Percentiles rank a stretch among this genome's conserved stretches.
phyloP scores from a whole-genome alignment of 2,329 filamentous ascomycete species.

The Penicillium sp. region DNA sequence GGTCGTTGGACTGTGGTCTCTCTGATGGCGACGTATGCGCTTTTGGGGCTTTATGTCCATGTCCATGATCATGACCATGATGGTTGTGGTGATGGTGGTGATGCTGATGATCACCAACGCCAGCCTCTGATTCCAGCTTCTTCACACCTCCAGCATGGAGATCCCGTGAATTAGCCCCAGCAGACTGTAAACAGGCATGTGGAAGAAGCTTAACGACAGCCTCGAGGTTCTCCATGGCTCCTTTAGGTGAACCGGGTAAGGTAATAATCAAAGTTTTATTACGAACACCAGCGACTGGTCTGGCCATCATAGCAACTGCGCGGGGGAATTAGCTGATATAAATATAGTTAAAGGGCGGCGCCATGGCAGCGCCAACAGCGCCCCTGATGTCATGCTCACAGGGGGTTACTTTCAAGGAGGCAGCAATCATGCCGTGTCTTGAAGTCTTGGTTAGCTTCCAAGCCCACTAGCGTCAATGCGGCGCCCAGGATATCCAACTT shows the following conservation, averaged over 20 bases:
- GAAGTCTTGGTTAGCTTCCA: slow-evolving; percentile 14
- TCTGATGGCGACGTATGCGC: slow-evolving; percentile 69
- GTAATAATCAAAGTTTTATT: slow-evolving; percentile 81
- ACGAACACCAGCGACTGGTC: slow-evolving; percentile 84
- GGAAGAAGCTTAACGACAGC: slow-evolving; percentile 85
- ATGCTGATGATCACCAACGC: slow-evolving; percentile 47
- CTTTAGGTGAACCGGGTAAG: slow-evolving; percentile 90
- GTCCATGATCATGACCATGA: slow-evolving; percentile 59
- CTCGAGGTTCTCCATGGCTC: slow-evolving; percentile 88
- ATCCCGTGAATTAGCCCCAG: slow-evolving; percentile 74
- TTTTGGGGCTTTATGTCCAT: slow-evolving; percentile 63
- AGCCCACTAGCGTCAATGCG: slow-evolving; percentile 2
- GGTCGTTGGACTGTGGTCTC: slow-evolving; percentile 58
- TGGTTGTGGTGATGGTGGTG: slow-evolving; percentile 47
- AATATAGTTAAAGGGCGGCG: slow-evolving; percentile 12
- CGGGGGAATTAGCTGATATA: slow-evolving; percentile 20
- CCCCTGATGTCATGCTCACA: slow-evolving; percentile 58
- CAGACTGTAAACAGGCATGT: slow-evolving; percentile 88
- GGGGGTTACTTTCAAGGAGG: slow-evolving; percentile 81
- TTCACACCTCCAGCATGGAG: slow-evolving; percentile 78
- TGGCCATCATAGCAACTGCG: slow-evolving; percentile 90
- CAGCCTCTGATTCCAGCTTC: slow-evolving; percentile 81
- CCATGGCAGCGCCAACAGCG: background rate
- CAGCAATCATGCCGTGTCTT: slow-evolving; percentile 85
- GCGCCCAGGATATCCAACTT: slow-evolving; percentile 31